Evolutionary conservation across 129 eudicot genomes (phyloP), one percentile per base, ranked within the genome.

Genomic region (Logfia minima): DNA sequence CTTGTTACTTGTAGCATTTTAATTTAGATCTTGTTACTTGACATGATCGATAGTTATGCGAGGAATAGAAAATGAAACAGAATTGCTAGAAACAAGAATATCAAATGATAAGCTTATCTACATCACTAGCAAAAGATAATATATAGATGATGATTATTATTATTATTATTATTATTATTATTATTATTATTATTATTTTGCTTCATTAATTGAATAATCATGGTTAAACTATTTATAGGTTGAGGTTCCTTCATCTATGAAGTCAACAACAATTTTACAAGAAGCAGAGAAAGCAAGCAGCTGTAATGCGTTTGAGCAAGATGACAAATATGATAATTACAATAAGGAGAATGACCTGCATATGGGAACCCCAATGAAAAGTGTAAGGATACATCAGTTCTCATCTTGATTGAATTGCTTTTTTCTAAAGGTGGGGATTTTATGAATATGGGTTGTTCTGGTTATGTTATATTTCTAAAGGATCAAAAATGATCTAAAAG

Each of bases 151-250:
- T 24, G 1, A 24, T 24, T 24, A 24, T 24, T 24, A 24, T 24
- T 24, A 24, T 24, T 24, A 24, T 24, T 24, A 24, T 24, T 24
- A 24, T 24, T 24, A 24, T 24, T 24, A 24, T 24, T 24, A 24
- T 24, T 24, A 24, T 1, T 24, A 24, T 24, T 24, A 24, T 24
- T 24, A 24, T 24, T 24, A 8, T 5, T 23, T 61, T 9, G 5
- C 5, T 4, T 55, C 19, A 52, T 52, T 35, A 22, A 56, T 73
- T 34, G 56, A 58, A 17, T 74, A 11, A 41, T 63, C 16, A 26
- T 58, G 67, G 67, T 59, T 21, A 37, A 58, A 58, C 63, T 45
- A 17, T 71, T 53, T 74, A 17, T 60, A 74, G 68, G 78, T 41
- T 60, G 78, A 74, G 34, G 37, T 60, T 35, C 59, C 37, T 37